Evolutionary conservation across 495 filamentous ascomycete species (phyloP).

Genomic region (Aspergillus funiculosus): DNA sequence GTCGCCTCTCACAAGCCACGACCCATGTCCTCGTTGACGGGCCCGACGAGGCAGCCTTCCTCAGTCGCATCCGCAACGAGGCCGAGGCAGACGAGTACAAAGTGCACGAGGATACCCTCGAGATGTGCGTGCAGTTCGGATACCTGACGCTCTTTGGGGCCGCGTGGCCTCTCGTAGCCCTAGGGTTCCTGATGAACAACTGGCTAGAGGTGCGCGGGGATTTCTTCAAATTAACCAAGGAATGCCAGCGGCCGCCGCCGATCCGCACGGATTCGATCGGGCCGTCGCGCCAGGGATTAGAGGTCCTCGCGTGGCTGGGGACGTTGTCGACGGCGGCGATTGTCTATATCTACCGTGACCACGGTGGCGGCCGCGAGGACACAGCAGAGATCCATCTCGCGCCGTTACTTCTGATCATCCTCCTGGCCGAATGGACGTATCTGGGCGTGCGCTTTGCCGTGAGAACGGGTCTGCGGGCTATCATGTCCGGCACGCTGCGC

Average conservation of each 20-base stretch:
- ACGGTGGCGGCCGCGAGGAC: no score
- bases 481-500: slow-evolving; percentile 71
- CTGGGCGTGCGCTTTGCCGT: slow-evolving; percentile 63
- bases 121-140: slow-evolving; percentile 49
- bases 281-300: slow-evolving; percentile 77
- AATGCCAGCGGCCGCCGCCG: slow-evolving; percentile 83
- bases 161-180: slow-evolving; percentile 81
- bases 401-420: slow-evolving; percentile 69
- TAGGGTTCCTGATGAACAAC: slow-evolving; percentile 88
- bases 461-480: slow-evolving; percentile 58
- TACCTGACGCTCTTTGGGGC: slow-evolving; percentile 88
- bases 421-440: slow-evolving; percentile 80
- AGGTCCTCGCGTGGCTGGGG: slow-evolving; percentile 87
- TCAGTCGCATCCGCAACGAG: slow-evolving; percentile 73
- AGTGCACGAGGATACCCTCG: slow-evolving; percentile 50
- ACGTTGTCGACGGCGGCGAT: slow-evolving; percentile 77
- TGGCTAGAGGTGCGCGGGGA: slow-evolving; percentile 92
- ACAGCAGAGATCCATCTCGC: slow-evolving; percentile 59
- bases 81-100: slow-evolving; percentile 78
- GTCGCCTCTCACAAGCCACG: slow-evolving; percentile 26
- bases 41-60: slow-evolving; percentile 66
- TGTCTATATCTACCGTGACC: slow-evolving; percentile 80
- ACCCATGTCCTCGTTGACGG: slow-evolving; percentile 42
- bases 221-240: slow-evolving; percentile 83
- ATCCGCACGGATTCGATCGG: slow-evolving; percentile 89